Evolutionary conservation across 352 stramenopile species (phyloP).

Genomic region (Globisporangium canariense): DNA sequence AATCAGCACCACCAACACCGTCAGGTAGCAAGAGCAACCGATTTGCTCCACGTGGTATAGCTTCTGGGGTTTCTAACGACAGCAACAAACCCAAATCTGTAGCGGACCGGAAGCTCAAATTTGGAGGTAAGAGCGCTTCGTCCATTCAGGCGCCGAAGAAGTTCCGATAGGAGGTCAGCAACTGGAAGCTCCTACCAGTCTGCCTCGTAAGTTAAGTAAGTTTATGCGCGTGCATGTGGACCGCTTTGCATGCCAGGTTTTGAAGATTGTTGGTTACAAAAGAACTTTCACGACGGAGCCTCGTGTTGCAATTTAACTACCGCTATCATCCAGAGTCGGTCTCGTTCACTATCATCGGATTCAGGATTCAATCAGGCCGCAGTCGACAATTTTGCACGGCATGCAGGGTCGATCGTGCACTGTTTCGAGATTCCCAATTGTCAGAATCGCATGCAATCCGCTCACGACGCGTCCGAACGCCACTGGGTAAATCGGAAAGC

Average conservation of each 20-base stretch:
- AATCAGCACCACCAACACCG: constrained; percentile 5
- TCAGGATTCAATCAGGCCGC: no score
- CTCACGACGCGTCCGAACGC: no score
- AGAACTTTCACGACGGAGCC: neutral
- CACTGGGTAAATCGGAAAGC: no score
- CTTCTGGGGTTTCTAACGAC: constrained; percentile 4
- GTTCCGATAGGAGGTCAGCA: constrained; percentile 11
- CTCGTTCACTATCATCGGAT: no score
- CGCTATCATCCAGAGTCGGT: no score
- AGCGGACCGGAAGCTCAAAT: constrained; percentile 18
- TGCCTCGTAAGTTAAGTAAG: constrained; percentile 13
- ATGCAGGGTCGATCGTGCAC: no score
- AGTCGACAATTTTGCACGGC: no score
- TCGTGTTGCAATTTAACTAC: neutral
- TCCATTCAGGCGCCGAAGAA: constrained; percentile 17
- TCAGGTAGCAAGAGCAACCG: constrained; percentile 10
- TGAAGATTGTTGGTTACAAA: constrained; percentile 3
- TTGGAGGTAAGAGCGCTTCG: constrained; percentile 10
- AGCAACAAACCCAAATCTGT: constrained; percentile 12
- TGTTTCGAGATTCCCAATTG: no score
- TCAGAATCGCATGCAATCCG: no score
- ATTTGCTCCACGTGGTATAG: neutral
- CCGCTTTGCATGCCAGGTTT: neutral
- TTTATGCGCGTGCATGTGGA: constrained; percentile 1
- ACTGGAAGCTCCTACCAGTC: neutral